Conservation (phyloP, 129 eudicot genomes). For the Helichrysum umbraculigerum region DNA sequence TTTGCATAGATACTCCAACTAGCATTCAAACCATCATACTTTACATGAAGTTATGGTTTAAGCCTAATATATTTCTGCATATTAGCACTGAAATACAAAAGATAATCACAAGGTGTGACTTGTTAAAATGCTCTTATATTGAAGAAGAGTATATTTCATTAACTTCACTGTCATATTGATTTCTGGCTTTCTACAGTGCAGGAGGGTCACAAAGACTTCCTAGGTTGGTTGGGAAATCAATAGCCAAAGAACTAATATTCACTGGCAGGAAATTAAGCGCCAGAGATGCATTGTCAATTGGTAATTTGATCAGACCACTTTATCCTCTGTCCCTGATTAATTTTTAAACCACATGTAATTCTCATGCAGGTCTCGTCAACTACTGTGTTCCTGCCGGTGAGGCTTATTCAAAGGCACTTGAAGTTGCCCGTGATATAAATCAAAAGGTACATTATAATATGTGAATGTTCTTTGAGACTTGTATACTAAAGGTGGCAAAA, state of each 20-base stretch:
- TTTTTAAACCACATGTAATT: slow-evolving; percentile 1
- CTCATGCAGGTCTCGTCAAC: slow-evolving; percentile 77
- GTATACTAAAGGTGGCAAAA: neutral
- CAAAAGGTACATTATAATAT: slow-evolving; percentile 57
- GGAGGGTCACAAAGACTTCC: slow-evolving; percentile 97
- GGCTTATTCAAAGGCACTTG: slow-evolving; percentile 86
- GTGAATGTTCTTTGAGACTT: neutral
- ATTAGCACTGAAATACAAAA: slow-evolving; percentile 3
- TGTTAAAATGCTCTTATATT: slow-evolving; percentile 3
- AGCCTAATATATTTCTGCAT: slow-evolving; percentile 6
- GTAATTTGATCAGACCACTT: slow-evolving; percentile 38
- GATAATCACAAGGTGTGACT: slow-evolving; percentile 5
- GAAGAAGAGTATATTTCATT: slow-evolving; percentile 6
- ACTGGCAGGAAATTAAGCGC: slow-evolving; percentile 82
- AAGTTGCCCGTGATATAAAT: slow-evolving; percentile 78
- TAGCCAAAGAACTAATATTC: slow-evolving; percentile 90
- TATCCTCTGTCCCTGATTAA: neutral
- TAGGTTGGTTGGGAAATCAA: slow-evolving; percentile 88
- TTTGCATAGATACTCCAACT: slow-evolving; percentile 7
- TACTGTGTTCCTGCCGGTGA: slow-evolving; percentile 80
- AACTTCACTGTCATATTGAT: slow-evolving; percentile 12
- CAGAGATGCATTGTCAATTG: slow-evolving; percentile 72
- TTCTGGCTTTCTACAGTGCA: slow-evolving; percentile 61
- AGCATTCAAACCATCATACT: neutral
- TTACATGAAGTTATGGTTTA: neutral